These are phyloP conservation scores for Venturiaceae sp. DNA, from an alignment of 2,329 filamentous ascomycete species.

Conservation along the genomic window DNA sequence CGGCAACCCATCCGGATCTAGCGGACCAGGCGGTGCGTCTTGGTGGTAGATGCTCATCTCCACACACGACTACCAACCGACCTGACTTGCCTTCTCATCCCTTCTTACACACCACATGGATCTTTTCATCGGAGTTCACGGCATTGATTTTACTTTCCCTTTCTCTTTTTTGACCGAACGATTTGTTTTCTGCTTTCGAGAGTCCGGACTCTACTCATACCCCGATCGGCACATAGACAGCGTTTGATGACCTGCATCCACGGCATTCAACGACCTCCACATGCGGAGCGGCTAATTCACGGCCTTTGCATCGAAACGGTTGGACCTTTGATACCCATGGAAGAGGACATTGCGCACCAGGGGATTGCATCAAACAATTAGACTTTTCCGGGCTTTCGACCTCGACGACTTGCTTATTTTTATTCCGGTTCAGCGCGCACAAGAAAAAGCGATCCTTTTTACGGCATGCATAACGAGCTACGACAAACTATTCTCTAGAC, in stretches of 20 bases:
- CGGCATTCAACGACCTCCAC: conserved; percentile 1
- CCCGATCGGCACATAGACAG: conserved; percentile 41
- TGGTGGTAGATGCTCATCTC: conserved; percentile 5
- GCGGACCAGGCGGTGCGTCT: conserved; percentile 4
- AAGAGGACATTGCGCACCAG: neutral
- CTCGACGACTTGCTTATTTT: neutral
- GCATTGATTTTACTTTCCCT: conserved; percentile 15
- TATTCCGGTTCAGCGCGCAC: conserved; percentile 1
- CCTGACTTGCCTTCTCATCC: conserved; percentile 1
- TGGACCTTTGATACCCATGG: conserved; percentile 1
- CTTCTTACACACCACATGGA: neutral
- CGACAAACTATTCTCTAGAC: neutral
- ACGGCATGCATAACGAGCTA: neutral
- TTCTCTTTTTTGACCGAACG: conserved; percentile 20
- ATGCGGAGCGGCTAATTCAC: conserved; percentile 2
- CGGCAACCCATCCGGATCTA: no score
- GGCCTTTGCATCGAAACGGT: neutral
- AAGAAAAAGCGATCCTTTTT: neutral
- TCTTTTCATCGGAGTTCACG: conserved; percentile 7
- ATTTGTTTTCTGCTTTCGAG: conserved; percentile 16
- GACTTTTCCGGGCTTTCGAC: neutral
- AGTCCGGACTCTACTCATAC: conserved; percentile 33
- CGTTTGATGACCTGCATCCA: conserved; percentile 29
- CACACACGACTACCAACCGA: neutral
- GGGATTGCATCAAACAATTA: neutral